Evolutionary conservation across 768 basidiomycete genomes (phyloP), one percentile per base, ranked within the genome.

Genomic region (Termitomyces sp.): DNA sequence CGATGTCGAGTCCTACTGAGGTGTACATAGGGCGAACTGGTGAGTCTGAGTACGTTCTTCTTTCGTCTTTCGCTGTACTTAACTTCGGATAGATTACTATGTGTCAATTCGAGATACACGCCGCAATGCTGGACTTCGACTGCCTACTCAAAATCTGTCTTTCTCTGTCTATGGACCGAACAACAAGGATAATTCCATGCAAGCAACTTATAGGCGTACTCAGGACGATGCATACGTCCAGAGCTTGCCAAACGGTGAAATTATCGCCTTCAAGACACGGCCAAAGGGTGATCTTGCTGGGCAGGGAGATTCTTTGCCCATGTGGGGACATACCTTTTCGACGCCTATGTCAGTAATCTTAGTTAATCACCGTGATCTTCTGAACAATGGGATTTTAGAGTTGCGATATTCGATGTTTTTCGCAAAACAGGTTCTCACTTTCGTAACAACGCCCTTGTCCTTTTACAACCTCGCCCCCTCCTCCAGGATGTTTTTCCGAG

Each of bases 101-200:
- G 85, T 99, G 57, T 83, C 90, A 43, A 95, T 98, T 18, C 47
- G 59, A 55, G 54, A 55, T 85, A 87, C 71, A 82, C 86, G 14
- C 0, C 67, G 73, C 10, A 64, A 57, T 32, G 59, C 70, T 26
- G 59, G 61, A 32, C 68, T 70, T 4, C 61, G 66, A 18, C 68
- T 80, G 6, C 82, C 80, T 23, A 76, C 84, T 13, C 96, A 98
- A 66, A 91, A 91, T 55, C 81, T 98, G 16, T 86, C 87, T 0
- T 97, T 95, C 72, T 96, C 95, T 0, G 84, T 88, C 0, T 98
- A 98, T 71, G 93, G 94, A 0, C 94, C 96, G 5, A 95, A 95
- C 70, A 93, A 89, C 68, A 86, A 89, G 71, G 92, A 95, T 69
- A 84, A 82, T 63, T 74, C 81, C 8, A 67, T 87, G 13, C 95